Percentiles rank a stretch among this genome's conserved stretches.
Evolutionary conservation across 495 filamentous ascomycete species (phyloP).

Genomic region (Schizothecium vesticola): DNA sequence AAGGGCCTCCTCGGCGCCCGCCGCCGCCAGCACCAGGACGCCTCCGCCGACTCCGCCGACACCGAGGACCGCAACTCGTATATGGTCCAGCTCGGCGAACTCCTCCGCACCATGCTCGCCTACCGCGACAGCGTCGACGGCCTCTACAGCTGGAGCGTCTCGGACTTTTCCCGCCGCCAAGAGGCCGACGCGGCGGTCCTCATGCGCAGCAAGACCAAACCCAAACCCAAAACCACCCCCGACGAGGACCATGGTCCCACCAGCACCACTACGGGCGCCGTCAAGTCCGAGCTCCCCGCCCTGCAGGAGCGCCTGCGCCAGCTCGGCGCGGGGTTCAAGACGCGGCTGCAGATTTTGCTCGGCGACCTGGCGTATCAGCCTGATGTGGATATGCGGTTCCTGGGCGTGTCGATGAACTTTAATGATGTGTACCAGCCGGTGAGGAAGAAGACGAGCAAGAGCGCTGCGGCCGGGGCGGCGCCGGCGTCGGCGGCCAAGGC

Average conservation of each 20-base stretch:
- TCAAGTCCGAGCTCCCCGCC: conserved; percentile 60
- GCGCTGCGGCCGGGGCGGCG: conserved; percentile 15
- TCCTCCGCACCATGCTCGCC: conserved; percentile 87
- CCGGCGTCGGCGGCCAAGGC: conserved; percentile 10
- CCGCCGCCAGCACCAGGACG: conserved; percentile 39
- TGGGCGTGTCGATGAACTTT: conserved; percentile 97
- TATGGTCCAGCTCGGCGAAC: conserved; percentile 82
- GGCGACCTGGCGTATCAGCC: conserved; percentile 90
- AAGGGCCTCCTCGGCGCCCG: conserved; percentile 85
- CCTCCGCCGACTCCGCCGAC: conserved; percentile 24
- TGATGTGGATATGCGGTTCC: conserved; percentile 90
- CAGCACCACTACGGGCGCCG: no score
- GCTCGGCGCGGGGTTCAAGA: conserved; percentile 68
- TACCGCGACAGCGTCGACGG: conserved; percentile 94
- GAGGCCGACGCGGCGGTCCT: conserved; percentile 58
- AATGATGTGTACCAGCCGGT: conserved; percentile 89
- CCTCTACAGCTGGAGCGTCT: conserved; percentile 86
- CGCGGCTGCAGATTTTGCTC: conserved; percentile 70
- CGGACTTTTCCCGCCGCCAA: conserved; percentile 87
- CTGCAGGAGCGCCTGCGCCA: conserved; percentile 64
- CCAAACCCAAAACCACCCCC: not conserved
- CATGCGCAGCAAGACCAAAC: conserved; percentile 1
- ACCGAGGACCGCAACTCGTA: conserved; percentile 71
- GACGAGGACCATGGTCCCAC: no score
- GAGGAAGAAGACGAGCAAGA: conserved; percentile 51